Conservation (phyloP, 805 yeast genomes). For the Myxozyma melibiosi region DNA sequence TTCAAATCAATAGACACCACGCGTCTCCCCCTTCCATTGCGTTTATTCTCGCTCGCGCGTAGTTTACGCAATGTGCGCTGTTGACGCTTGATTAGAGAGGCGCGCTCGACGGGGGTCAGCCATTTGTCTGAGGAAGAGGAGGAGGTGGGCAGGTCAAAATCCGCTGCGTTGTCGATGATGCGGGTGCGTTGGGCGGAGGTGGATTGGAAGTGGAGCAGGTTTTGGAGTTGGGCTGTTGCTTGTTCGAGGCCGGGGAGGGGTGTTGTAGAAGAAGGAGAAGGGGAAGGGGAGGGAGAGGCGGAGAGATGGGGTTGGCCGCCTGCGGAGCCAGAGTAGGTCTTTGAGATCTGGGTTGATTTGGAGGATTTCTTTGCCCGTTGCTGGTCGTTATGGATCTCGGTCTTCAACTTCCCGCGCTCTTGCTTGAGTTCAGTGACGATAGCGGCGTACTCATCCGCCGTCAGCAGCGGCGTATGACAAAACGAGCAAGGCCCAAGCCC, state of each 20-base stretch:
- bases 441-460: conserved; percentile 60
- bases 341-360: conserved; percentile 10
- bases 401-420: conserved; percentile 55
- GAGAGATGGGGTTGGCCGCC: conserved; percentile 24
- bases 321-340: conserved; percentile 21
- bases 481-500: conserved; percentile 88
- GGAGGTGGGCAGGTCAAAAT: conserved; percentile 66
- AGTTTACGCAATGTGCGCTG: conserved; percentile 70
- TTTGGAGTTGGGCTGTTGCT: conserved; percentile 77
- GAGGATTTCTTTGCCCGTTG: neutral
- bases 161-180: conserved; percentile 91
- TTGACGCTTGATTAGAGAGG: conserved; percentile 81
- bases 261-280: neutral
- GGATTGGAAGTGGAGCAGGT: conserved; percentile 75
- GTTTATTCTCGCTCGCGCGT: conserved; percentile 58
- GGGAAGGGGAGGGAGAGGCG: neutral
- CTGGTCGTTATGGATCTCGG: conserved; percentile 26
- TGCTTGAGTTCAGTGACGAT: conserved; percentile 55
- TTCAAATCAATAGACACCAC: conserved; percentile 76
- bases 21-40: conserved; percentile 72
- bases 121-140: conserved; percentile 63
- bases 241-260: conserved; percentile 44
- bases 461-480: conserved; percentile 71
- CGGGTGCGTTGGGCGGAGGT: conserved; percentile 87
- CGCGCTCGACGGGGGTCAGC: conserved; percentile 84